Conservation (phyloP, 306 rosid genomes). For the Prunus campanulata region DNA sequence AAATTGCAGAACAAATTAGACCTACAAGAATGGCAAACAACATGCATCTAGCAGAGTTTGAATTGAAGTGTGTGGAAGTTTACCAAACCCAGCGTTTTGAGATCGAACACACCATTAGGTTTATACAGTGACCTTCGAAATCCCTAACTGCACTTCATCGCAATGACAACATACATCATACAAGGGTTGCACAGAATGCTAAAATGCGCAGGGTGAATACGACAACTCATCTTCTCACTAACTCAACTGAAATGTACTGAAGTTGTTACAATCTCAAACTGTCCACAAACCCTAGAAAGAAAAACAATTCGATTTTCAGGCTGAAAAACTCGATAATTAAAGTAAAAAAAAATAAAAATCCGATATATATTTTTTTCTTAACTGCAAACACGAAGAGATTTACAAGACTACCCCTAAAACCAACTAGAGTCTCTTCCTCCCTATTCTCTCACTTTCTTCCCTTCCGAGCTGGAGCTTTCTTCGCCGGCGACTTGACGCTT, state of each 20-base stretch:
- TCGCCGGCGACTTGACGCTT: slow-evolving; percentile 57
- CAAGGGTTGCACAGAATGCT: no score
- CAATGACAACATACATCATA: no score
- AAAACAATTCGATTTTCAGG: neutral
- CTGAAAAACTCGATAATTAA: neutral
- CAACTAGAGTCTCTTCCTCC: slow-evolving; percentile 16
- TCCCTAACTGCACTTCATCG: no score
- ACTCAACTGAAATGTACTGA: slow-evolving; percentile 6
- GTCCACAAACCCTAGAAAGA: neutral
- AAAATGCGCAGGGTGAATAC: neutral
- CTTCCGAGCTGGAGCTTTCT: slow-evolving; percentile 44
- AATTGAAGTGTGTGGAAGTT: neutral
- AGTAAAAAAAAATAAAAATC: slow-evolving; percentile 11
- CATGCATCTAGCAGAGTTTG: neutral
- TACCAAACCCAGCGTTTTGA: no score
- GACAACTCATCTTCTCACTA: neutral
- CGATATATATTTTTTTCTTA: slow-evolving; percentile 20
- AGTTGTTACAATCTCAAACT: neutral
- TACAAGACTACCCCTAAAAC: slow-evolving; percentile 54
- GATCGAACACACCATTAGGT: no score
- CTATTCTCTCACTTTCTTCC: slow-evolving; percentile 42
- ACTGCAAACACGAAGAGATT: slow-evolving; percentile 32
- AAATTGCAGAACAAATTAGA: neutral
- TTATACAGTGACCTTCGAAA: no score
- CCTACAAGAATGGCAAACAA: neutral